Conservation (phyloP, 768 basidiomycete species). For the Sarcomyxa edulis region DNA sequence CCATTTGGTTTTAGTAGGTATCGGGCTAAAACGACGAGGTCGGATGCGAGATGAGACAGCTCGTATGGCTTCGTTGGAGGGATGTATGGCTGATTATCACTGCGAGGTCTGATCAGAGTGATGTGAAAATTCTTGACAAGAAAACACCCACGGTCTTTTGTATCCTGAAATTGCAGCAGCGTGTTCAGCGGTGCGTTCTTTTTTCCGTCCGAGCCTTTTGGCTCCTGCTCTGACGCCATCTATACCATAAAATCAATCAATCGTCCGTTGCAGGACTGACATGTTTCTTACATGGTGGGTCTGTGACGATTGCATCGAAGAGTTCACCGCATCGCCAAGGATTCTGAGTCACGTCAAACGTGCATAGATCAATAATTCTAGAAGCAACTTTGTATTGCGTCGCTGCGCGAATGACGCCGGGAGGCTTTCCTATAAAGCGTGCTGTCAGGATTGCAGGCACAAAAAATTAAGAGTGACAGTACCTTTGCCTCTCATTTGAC, state of each 20-base stretch:
- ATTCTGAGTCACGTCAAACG: conserved; percentile 89
- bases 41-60: conserved; percentile 72
- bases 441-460: background rate
- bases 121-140: background rate
- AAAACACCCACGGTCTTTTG: conserved; percentile 39
- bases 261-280: background rate
- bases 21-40: conserved; percentile 77
- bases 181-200: conserved; percentile 32
- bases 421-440: conserved; percentile 28
- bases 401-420: conserved; percentile 79
- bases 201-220: conserved; percentile 72
- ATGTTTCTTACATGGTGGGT: conserved; percentile 77
- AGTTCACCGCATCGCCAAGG: conserved; percentile 87
- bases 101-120: conserved; percentile 13
- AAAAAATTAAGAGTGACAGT: conserved; percentile 7
- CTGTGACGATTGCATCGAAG: conserved; percentile 92
- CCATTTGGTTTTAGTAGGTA: conserved; percentile 83
- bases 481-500: conserved; percentile 96
- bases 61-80: conserved; percentile 94
- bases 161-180: conserved; percentile 28
- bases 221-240: conserved; percentile 92
- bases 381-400: conserved; percentile 74
- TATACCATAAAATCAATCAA: conserved; percentile 17
- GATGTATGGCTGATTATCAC: conserved; percentile 68
- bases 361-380: conserved; percentile 77